Evolutionary conservation across 495 filamentous ascomycete species (phyloP).

Genomic region (Apiosordaria backusii): DNA sequence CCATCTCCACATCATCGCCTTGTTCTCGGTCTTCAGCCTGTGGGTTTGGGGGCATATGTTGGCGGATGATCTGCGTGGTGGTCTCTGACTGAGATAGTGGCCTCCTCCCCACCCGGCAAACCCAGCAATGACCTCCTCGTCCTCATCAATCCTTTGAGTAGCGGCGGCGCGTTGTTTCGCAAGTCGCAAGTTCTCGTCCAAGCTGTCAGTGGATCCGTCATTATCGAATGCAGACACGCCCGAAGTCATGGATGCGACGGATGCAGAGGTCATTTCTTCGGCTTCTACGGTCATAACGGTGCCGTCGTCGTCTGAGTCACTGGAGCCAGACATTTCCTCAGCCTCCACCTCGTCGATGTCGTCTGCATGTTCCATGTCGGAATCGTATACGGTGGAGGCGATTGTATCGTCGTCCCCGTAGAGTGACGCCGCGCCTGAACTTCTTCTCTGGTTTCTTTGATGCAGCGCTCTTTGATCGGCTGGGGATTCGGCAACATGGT

Average conservation of each 20-base stretch:
- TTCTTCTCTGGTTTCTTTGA: slow-evolving; percentile 53
- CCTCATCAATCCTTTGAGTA: slow-evolving; percentile 66
- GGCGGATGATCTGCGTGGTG: slow-evolving; percentile 1
- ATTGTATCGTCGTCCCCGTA: slow-evolving; percentile 60
- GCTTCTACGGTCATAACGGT: slow-evolving; percentile 69
- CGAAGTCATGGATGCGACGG: slow-evolving; percentile 57
- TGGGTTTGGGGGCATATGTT: slow-evolving; percentile 14
- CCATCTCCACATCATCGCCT: slow-evolving; percentile 34
- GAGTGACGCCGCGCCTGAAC: slow-evolving; percentile 59
- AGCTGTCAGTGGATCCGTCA: slow-evolving; percentile 57
- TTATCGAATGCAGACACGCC: slow-evolving; percentile 54
- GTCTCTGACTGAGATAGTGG: slow-evolving; percentile 17
- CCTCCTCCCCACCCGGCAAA: slow-evolving; percentile 46
- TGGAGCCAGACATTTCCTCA: slow-evolving; percentile 51
- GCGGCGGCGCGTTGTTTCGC: slow-evolving; percentile 72
- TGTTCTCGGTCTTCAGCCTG: slow-evolving; percentile 25
- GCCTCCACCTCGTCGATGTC: slow-evolving; percentile 53
- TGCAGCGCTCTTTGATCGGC: background rate
- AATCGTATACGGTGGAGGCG: slow-evolving; percentile 77
- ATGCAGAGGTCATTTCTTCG: slow-evolving; percentile 67
- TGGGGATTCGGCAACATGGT: slow-evolving; percentile 38
- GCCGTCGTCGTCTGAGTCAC: slow-evolving; percentile 62
- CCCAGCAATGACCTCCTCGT: slow-evolving; percentile 74
- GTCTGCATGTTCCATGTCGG: slow-evolving; percentile 60
- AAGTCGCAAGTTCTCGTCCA: slow-evolving; percentile 74